These are phyloP conservation scores for Fusarium illudens DNA, from an alignment of 2,329 filamentous ascomycete species.

Conservation along the genomic window DNA sequence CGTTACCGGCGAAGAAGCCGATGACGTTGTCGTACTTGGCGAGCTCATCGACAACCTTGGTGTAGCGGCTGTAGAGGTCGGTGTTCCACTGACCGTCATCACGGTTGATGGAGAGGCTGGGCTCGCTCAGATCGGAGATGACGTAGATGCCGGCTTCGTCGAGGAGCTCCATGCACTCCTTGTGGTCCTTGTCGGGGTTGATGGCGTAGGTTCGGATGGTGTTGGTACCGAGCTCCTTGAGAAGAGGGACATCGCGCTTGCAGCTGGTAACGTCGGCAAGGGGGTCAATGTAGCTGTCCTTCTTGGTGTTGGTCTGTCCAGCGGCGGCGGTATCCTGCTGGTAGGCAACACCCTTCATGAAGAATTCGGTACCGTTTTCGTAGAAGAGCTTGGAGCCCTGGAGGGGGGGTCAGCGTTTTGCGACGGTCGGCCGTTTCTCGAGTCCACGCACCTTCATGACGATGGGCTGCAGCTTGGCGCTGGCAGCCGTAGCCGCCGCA, in stretches of 20 bases:
- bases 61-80: constrained; percentile 82
- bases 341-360: constrained; percentile 94
- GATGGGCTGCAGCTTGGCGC: constrained; percentile 63
- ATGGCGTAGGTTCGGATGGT: constrained; percentile 95
- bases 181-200: constrained; percentile 80
- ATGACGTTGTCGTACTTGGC: constrained; percentile 88
- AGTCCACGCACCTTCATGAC: constrained; percentile 69
- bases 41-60: constrained; percentile 81
- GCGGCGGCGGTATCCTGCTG: constrained; percentile 78
- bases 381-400: constrained; percentile 90
- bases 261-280: constrained; percentile 76
- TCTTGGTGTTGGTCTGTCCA: constrained; percentile 56
- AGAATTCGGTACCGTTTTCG: constrained; percentile 73
- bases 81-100: constrained; percentile 81
- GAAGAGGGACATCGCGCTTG: constrained; percentile 84
- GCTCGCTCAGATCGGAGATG: constrained; percentile 88
- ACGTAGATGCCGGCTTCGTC: constrained; percentile 92
- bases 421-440: background rate
- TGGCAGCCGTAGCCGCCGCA: constrained; percentile 52
- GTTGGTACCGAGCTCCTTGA: constrained; percentile 85
- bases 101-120: constrained; percentile 84
- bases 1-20: constrained; percentile 98
- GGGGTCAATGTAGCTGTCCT: constrained; percentile 77
- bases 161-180: constrained; percentile 83
- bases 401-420: constrained; percentile 8